A percentile compares a stretch with the other conserved stretches of the same genome.
These are phyloP conservation scores for Lasiosphaeria miniovina DNA, from an alignment of 495 filamentous ascomycete species.

Conservation along the genomic window DNA sequence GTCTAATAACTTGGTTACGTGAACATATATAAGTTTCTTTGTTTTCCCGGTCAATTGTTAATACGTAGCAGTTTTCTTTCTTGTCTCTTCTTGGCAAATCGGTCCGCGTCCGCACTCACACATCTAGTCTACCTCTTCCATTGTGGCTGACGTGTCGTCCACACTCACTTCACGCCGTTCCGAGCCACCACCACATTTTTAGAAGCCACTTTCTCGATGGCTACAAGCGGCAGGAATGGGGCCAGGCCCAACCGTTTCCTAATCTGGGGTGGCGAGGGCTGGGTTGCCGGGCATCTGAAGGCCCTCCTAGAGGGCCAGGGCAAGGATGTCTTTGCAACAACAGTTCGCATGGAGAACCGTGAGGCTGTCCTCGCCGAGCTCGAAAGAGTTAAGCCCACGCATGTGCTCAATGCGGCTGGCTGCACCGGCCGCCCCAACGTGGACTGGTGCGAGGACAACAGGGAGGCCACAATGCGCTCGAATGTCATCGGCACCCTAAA, in stretches of 20 bases:
- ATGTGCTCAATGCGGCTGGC: constrained; percentile 62
- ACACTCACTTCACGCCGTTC: not conserved
- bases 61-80: too few species aligned
- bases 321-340: constrained; percentile 57
- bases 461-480: constrained; percentile 59
- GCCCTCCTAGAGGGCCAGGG: constrained; percentile 57
- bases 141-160: too few species aligned
- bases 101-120: too few species aligned
- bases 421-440: constrained; percentile 67
- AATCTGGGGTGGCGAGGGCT: constrained; percentile 61
- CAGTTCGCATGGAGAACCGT: constrained; percentile 60
- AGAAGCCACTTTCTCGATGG: constrained; percentile 19
- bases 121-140: too few species aligned
- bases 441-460: constrained; percentile 69
- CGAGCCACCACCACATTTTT: not conserved
- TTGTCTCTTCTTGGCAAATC: too few species aligned
- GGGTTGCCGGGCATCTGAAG: constrained; percentile 64
- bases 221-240: constrained; percentile 22
- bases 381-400: constrained; percentile 55
- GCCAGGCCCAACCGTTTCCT: constrained; percentile 43
- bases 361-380: constrained; percentile 54
- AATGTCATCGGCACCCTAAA: constrained; percentile 64
- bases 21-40: too few species aligned
- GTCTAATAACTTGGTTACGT: too few species aligned
- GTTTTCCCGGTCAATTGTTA: too few species aligned